Evolutionary conservation across 1,284 basidiomycete genomes (phyloP).

Genomic region (Melampsora abietis-canadensis): DNA sequence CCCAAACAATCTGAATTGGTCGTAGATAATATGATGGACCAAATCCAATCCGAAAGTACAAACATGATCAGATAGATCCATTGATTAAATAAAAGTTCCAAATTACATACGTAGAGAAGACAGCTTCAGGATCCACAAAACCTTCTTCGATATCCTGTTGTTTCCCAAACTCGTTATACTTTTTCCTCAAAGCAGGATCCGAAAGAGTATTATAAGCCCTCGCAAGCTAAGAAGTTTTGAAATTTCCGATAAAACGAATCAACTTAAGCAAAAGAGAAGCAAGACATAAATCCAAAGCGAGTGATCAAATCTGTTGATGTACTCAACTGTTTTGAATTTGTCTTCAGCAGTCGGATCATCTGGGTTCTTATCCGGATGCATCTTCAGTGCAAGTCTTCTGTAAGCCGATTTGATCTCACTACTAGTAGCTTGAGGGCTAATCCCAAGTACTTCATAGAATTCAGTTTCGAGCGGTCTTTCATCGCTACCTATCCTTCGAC

Average conservation of each 20-base stretch:
- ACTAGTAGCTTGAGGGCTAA: slow-evolving; percentile 68
- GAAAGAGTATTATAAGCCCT: slow-evolving; percentile 68
- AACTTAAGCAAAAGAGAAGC: neutral
- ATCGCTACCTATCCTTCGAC: slow-evolving; percentile 74
- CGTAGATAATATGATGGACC: too few species aligned
- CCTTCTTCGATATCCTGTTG: slow-evolving; percentile 50
- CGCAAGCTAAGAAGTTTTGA: slow-evolving; percentile 48
- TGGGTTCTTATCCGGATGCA: slow-evolving; percentile 72
- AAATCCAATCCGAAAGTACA: too few species aligned
- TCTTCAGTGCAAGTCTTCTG: slow-evolving; percentile 63
- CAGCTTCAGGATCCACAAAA: slow-evolving; percentile 72
- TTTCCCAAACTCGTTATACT: slow-evolving; percentile 79
- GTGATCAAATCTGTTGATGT: neutral
- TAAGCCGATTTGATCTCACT: slow-evolving; percentile 96
- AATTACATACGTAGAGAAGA: slow-evolving; percentile 60
- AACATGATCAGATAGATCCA: neutral
- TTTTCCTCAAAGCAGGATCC: slow-evolving; percentile 74
- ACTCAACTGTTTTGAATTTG: slow-evolving; percentile 58
- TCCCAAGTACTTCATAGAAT: slow-evolving; percentile 72
- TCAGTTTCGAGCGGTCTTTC: slow-evolving; percentile 81
- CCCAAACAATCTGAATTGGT: slow-evolving; percentile 68
- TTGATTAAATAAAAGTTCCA: slow-evolving; percentile 45
- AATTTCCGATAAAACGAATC: neutral
- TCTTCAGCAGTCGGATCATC: slow-evolving; percentile 89
- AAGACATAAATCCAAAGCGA: neutral